Evolutionary conservation across 2,329 filamentous ascomycete genomes (phyloP), one percentile per base, ranked within the genome.

Genomic region (Botrytis byssoidea): DNA sequence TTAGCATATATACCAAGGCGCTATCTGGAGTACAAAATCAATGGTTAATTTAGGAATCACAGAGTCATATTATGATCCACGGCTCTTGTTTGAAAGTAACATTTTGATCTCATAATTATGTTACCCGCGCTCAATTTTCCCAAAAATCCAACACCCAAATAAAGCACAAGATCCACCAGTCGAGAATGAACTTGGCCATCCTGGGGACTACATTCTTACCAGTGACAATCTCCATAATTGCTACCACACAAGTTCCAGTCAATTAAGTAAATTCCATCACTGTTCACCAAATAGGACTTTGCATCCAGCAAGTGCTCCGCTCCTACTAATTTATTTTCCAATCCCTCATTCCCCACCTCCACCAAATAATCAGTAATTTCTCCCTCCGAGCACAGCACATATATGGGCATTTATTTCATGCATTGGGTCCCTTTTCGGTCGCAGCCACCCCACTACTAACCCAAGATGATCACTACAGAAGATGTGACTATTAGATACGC

Each of bases 1-100:
- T 37, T 60, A 48, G 63, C 40, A 44, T 44, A 68, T 48, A 60
- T 60, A 72, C 37, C 64, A 66, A 69, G 71, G 71, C 59, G 71
- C 65, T 69, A 67, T 69, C 55, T 25, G 63, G 63, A 60, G 63
- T 60, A 72, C 29, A 72, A 72, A 72, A 72, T 32, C 25, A 70
- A 63, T 57, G 37, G 66, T 32, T 32, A 57, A 69, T 69, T 37
- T 57, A 57, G 48, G 25, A 57, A 69, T 57, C 66, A 57, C 20
- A 51, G 40, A 59, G 37, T 57, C 48, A 57, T n/a, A 57, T 42
- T 69, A 44, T 69, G 12, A 7, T 57, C n/a, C 37, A 57, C 44
- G n/a, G 48, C 40, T 69, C 46, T 57, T 42, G 37, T 44, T 40
- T 69, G 35, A 69, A 69, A 69, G 20, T 22, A 25, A 48, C 3